These are phyloP conservation scores for Didymosphaeria variabile DNA, from an alignment of 2,329 filamentous ascomycete genomes.

Conservation along the genomic window DNA sequence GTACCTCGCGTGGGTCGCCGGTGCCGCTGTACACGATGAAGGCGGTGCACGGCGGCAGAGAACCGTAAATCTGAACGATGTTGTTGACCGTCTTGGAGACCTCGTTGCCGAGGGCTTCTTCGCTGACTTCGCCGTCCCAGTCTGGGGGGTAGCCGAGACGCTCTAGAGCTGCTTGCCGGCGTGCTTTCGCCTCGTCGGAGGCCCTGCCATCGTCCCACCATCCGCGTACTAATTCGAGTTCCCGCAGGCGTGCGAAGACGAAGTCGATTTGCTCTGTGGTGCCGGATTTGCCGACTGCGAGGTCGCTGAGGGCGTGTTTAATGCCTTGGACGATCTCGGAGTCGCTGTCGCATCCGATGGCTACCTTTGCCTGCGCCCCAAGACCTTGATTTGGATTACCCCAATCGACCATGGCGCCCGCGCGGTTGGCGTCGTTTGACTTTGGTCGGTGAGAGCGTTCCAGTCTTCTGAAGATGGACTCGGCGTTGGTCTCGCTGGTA, in stretches of 20 bases:
- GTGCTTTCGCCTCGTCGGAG: slow-evolving; percentile 44
- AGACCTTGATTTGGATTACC: slow-evolving; percentile 75
- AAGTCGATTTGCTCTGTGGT: slow-evolving; percentile 66
- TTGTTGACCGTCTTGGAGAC: slow-evolving; percentile 61
- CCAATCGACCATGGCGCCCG: slow-evolving; percentile 86
- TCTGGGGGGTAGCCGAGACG: slow-evolving; percentile 33
- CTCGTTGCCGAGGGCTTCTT: slow-evolving; percentile 52
- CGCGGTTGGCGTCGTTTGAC: slow-evolving; percentile 45
- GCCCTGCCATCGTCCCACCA: slow-evolving; percentile 66
- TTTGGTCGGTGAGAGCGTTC: slow-evolving; percentile 62
- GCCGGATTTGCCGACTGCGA: slow-evolving; percentile 53
- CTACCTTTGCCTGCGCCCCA: slow-evolving; percentile 64
- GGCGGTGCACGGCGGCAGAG: slow-evolving; percentile 66
- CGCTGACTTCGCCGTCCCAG: slow-evolving; percentile 30
- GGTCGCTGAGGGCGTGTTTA: slow-evolving; percentile 60
- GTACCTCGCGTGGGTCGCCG: slow-evolving; percentile 66
- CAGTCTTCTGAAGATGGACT: slow-evolving; percentile 90
- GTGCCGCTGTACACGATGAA: slow-evolving; percentile 72
- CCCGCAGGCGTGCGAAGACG: slow-evolving; percentile 69
- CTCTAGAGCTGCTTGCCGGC: slow-evolving; percentile 38
- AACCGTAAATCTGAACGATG: slow-evolving; percentile 63
- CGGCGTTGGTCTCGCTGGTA: slow-evolving; percentile 77
- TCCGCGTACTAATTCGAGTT: slow-evolving; percentile 67
- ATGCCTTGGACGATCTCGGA: slow-evolving; percentile 66
- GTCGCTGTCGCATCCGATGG: slow-evolving; percentile 66